Percentiles rank a stretch among this genome's conserved stretches.
Evolutionary conservation across 2,329 filamentous ascomycete species (phyloP).

Genomic region (Talaromyces pinophilus): DNA sequence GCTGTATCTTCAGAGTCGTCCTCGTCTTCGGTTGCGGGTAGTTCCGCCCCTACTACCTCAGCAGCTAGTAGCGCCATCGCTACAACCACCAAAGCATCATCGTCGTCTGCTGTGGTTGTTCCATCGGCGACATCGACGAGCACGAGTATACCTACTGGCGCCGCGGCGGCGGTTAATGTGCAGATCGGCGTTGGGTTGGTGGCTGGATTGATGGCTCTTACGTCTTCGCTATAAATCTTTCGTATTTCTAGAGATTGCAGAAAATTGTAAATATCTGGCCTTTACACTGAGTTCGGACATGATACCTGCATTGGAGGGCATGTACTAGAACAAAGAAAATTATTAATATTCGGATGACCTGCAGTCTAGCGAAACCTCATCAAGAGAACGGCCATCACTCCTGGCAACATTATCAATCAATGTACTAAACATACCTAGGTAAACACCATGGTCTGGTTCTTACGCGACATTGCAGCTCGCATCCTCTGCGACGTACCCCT

Average conservation of each 20-base stretch:
- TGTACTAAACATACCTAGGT: too few relatives aligned
- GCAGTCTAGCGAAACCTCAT: too few relatives aligned
- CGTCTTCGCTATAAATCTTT: not conserved
- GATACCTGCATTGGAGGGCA: too few relatives aligned
- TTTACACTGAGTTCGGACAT: too few relatives aligned
- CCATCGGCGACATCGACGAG: not conserved
- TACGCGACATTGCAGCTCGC: not conserved
- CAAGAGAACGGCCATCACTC: too few relatives aligned
- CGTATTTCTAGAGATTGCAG: not conserved
- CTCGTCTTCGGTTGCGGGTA: not conserved
- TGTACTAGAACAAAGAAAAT: too few relatives aligned
- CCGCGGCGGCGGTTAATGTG: not conserved
- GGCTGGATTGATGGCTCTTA: not conserved
- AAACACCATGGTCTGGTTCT: not conserved
- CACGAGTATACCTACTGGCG: slow-evolving; percentile 5
- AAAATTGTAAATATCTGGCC: not conserved
- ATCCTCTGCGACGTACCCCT: not conserved
- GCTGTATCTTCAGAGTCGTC: not conserved
- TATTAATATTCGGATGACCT: too few relatives aligned
- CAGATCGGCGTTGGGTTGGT: slow-evolving; percentile 3
- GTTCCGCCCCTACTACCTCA: not conserved
- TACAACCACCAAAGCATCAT: not conserved
- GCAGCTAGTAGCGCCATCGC: not conserved
- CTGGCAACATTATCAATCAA: not conserved
- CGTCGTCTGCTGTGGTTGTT: not conserved